Evolutionary conservation across 192 early-diverging fungal genomes (phyloP).

Genomic region (Coemansia sp.): DNA sequence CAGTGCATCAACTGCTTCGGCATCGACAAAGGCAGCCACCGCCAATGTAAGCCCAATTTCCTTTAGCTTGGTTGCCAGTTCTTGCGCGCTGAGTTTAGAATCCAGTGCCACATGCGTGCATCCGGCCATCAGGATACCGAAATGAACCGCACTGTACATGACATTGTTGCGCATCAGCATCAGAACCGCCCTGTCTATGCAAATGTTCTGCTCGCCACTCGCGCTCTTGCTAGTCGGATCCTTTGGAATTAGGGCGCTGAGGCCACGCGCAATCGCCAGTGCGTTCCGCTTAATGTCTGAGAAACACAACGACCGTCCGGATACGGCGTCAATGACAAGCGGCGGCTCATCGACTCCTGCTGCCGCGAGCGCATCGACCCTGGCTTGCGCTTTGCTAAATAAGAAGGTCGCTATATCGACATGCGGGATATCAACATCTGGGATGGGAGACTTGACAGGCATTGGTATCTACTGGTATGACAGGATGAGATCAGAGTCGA

Average conservation of each 20-base stretch:
- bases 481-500: no score
- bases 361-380: background rate
- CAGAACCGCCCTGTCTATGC: background rate
- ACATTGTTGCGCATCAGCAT: conserved; percentile 27
- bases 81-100: background rate
- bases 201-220: no score
- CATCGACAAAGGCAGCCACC: conserved; percentile 25
- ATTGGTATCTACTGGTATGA: no score
- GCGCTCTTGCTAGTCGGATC: background rate
- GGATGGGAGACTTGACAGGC: conserved; percentile 37
- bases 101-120: conserved; percentile 23
- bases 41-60: background rate
- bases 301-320: conserved; percentile 10
- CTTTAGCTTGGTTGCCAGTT: conserved; percentile 13
- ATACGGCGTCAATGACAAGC: conserved; percentile 17
- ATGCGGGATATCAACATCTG: conserved; percentile 20
- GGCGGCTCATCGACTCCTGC: conserved; percentile 8
- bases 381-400: conserved; percentile 29
- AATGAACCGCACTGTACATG: conserved; percentile 21
- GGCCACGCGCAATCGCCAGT: conserved; percentile 14
- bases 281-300: conserved; percentile 25
- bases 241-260: background rate
- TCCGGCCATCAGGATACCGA: conserved; percentile 35
- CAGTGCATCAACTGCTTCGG: background rate
- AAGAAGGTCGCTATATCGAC: conserved; percentile 35